These are phyloP conservation scores for Globisporangium rhizosaccharum DNA, from an alignment of 352 stramenopile species.

Conservation along the genomic window DNA sequence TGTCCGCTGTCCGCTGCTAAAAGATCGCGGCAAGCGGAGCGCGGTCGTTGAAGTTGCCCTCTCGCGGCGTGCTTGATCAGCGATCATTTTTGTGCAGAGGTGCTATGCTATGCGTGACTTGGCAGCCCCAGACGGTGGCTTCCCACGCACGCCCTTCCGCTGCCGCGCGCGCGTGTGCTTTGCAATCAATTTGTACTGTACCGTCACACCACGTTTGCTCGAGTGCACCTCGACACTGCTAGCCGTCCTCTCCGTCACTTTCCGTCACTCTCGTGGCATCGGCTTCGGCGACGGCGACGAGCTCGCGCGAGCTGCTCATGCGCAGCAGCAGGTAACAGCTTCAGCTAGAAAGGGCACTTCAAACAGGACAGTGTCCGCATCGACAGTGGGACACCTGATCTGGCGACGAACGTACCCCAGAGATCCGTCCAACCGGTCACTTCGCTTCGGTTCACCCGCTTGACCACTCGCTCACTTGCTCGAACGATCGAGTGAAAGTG, in stretches of 20 bases:
- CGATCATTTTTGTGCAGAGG: not conserved
- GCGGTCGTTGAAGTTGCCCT: not conserved
- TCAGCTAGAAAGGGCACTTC: no score
- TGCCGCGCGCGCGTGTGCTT: not conserved
- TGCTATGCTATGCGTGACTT: not conserved
- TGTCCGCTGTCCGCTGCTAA: not conserved
- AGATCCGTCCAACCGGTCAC: no score
- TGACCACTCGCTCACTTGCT: no score
- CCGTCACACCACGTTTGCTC: no score
- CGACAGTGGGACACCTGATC: slow-evolving; percentile 10
- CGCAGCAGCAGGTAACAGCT: no score
- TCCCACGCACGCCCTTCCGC: not conserved
- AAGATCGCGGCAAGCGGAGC: not conserved
- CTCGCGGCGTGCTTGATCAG: not conserved
- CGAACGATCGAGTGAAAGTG: no score
- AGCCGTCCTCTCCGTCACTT: no score
- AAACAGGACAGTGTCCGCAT: not conserved
- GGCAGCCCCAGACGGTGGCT: not conserved
- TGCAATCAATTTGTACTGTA: not conserved
- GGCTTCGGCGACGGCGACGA: no score
- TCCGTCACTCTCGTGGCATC: no score
- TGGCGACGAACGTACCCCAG: slow-evolving; percentile 8
- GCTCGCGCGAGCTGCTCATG: no score
- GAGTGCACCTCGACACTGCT: not conserved
- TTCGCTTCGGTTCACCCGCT: no score